phyloP scores from a whole-genome alignment of 495 filamentous ascomycete genomes.

The Talaromyces wortmannii region DNA sequence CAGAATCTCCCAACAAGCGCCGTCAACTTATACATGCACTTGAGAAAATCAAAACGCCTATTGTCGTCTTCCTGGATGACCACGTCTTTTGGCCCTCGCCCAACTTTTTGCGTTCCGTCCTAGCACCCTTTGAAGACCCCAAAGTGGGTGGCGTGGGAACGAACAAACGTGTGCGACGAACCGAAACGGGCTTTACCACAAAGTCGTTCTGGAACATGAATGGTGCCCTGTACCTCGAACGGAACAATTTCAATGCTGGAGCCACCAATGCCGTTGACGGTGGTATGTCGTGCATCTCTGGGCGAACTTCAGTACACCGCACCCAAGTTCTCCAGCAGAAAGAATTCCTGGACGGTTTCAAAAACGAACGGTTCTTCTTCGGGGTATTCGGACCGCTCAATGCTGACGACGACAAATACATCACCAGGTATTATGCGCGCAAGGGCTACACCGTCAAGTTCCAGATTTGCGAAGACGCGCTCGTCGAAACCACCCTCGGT shows the following conservation, averaged over 20 bases:
- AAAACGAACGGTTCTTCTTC: slow-evolving; percentile 46
- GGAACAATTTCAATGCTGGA: slow-evolving; percentile 51
- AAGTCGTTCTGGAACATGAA: slow-evolving; percentile 43
- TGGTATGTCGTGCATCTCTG: slow-evolving; percentile 50
- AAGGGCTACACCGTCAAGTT: slow-evolving; percentile 53
- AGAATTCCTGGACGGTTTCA: slow-evolving; percentile 44
- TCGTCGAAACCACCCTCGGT: slow-evolving; percentile 55
- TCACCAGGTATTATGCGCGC: slow-evolving; percentile 54
- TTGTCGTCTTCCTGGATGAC: slow-evolving; percentile 46
- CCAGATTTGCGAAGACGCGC: slow-evolving; percentile 50
- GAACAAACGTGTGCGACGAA: slow-evolving; percentile 38
- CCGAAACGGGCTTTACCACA: slow-evolving; percentile 15
- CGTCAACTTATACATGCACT: slow-evolving; percentile 37
- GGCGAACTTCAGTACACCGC: slow-evolving; percentile 41
- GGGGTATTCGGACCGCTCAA: background rate
- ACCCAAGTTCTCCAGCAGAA: slow-evolving; percentile 37
- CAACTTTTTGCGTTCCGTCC: slow-evolving; percentile 34
- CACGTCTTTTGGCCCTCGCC: slow-evolving; percentile 44
- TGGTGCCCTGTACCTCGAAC: slow-evolving; percentile 44
- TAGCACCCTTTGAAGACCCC: slow-evolving; percentile 45
- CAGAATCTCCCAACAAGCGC: slow-evolving; percentile 36
- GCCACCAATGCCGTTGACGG: slow-evolving; percentile 48
- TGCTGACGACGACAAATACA: slow-evolving; percentile 40
- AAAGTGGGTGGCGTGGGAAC: slow-evolving; percentile 45
- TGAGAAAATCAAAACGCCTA: slow-evolving; percentile 29